These are phyloP conservation scores for Trypanosoma mega DNA, from an alignment of 208 protist genomes.

Conservation along the genomic window DNA sequence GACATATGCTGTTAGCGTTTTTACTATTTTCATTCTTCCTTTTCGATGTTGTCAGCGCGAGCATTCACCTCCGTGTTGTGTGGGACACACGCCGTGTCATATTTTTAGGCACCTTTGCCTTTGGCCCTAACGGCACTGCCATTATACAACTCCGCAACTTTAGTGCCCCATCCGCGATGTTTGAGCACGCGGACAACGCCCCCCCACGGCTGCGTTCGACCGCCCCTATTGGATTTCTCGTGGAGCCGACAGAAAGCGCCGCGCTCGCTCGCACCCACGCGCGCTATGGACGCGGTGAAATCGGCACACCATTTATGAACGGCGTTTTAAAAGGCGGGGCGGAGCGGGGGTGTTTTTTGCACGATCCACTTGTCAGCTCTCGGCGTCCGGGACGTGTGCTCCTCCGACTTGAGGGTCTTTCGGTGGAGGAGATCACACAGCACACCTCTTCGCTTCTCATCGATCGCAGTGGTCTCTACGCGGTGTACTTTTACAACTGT, in stretches of 20 bases:
- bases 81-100: conserved; percentile 29
- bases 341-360: conserved; percentile 27
- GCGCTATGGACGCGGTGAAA: conserved; percentile 25
- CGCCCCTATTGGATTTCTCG: conserved; percentile 23
- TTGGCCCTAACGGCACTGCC: conserved; percentile 17
- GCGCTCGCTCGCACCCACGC: conserved; percentile 9
- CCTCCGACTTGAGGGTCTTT: conserved; percentile 22
- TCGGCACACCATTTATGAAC: not conserved
- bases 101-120: conserved; percentile 27
- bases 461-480: conserved; percentile 20
- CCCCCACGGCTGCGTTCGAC: not conserved
- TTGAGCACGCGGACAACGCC: not conserved
- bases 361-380: conserved; percentile 16
- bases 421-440: not conserved
- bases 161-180: conserved; percentile 13
- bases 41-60: conserved; percentile 5
- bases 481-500: conserved; percentile 43
- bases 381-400: not conserved
- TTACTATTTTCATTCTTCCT: not conserved
- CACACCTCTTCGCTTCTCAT: not conserved
- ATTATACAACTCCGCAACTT: conserved; percentile 3
- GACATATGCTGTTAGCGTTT: not conserved
- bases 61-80: conserved; percentile 27
- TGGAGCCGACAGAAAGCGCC: conserved; percentile 16
- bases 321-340: not conserved